Conservation (phyloP, 352 stramenopile species). For the Phytophthora pisi region DNA sequence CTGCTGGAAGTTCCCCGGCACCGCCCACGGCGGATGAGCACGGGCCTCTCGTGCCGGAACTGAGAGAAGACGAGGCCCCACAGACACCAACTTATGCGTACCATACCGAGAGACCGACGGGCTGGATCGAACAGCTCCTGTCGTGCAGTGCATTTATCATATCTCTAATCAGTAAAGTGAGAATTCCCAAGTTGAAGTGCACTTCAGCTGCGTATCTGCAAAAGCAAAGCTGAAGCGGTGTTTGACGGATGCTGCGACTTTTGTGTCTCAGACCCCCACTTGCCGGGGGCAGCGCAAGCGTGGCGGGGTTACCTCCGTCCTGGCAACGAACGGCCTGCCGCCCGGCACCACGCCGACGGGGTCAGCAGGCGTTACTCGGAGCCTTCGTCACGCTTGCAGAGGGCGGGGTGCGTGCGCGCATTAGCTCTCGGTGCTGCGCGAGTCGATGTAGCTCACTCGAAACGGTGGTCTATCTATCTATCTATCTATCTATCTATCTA, state of each 20-base stretch:
- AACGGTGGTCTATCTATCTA: background rate
- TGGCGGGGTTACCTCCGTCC: background rate
- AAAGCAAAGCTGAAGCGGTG: background rate
- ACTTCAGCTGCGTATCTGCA: constrained; percentile 14
- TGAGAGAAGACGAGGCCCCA: constrained; percentile 16
- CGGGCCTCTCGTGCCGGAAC: constrained; percentile 28
- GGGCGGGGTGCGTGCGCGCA: constrained; percentile 3
- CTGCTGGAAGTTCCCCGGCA: constrained; percentile 34
- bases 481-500: too few relatives aligned
- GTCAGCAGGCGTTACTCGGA: constrained; percentile 7
- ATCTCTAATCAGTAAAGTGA: background rate
- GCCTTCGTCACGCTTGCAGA: constrained; percentile 5
- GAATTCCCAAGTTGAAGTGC: constrained; percentile 15
- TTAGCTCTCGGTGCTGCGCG: background rate
- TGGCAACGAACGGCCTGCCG: background rate
- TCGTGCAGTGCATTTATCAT: background rate
- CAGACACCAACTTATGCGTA: constrained; percentile 7
- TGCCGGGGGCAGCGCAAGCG: background rate
- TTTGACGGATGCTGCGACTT: constrained; percentile 15
- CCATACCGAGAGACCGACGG: constrained; percentile 9
- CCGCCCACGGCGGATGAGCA: constrained; percentile 39
- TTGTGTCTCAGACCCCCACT: constrained; percentile 21
- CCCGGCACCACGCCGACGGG: background rate
- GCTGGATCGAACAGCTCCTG: constrained; percentile 30
- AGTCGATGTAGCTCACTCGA: constrained; percentile 7